A percentile compares a stretch with the other conserved stretches of the same genome.
These are phyloP conservation scores for Hirschioporus abietinus DNA, from an alignment of 768 basidiomycete species.

Conservation along the genomic window DNA sequence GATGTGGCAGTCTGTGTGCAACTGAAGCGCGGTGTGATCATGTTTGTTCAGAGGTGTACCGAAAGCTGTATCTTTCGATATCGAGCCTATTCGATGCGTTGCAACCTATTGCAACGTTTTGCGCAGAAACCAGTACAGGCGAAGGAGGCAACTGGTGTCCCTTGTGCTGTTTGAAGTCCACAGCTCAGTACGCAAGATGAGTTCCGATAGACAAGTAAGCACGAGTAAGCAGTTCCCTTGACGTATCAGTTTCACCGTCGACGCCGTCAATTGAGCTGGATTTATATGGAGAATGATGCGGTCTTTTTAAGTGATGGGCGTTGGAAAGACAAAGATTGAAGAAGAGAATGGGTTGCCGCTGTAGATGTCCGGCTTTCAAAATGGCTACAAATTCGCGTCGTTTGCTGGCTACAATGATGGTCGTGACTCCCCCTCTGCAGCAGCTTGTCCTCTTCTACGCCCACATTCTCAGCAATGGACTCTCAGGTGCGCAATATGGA, in stretches of 20 bases:
- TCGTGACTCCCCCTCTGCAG: neutral
- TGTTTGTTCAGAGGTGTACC: conserved; percentile 20
- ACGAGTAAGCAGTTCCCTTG: neutral
- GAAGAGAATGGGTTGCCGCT: conserved; percentile 4
- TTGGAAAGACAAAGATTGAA: neutral
- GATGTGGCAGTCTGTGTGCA: conserved; percentile 56
- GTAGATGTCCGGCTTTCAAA: conserved; percentile 1
- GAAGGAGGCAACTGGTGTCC: neutral
- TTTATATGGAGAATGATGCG: neutral
- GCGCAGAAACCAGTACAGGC: neutral
- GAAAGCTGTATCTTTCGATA: neutral
- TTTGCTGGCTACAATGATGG: neutral
- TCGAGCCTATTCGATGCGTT: neutral
- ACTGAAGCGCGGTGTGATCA: conserved; percentile 76
- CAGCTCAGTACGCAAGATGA: neutral
- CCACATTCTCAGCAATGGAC: conserved; percentile 15
- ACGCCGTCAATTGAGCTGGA: neutral
- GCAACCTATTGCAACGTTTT: neutral
- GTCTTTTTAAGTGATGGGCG: neutral
- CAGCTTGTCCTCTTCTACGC: neutral
- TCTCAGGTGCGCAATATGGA: conserved; percentile 16
- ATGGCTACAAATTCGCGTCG: conserved; percentile 6
- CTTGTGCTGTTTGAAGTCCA: neutral
- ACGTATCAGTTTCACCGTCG: neutral
- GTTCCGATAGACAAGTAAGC: neutral